A percentile compares a stretch with the other conserved stretches of the same genome.
phyloP scores from a whole-genome alignment of 2,329 filamentous ascomycete species.

The Clarireedia hainanense region DNA sequence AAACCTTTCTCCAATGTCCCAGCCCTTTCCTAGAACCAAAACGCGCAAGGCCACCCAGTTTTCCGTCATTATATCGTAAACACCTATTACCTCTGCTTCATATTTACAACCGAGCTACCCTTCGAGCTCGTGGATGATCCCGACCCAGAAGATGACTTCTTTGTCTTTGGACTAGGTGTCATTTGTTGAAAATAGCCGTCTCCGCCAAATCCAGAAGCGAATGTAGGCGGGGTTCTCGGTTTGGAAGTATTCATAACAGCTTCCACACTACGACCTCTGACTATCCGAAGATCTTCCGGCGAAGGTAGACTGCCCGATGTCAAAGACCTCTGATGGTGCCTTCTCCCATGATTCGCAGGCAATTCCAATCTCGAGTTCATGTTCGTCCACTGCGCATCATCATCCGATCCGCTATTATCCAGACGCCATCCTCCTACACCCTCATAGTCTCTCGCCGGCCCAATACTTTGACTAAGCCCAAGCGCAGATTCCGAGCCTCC shows the following conservation, averaged over 20 bases:
- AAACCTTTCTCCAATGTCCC: neutral
- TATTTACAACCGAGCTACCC: conserved; percentile 18
- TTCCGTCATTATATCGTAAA: conserved; percentile 8
- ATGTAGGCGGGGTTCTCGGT: conserved; percentile 39
- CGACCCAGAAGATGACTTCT: conserved; percentile 13
- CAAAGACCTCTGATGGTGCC: conserved; percentile 38
- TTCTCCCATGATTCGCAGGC: conserved; percentile 34
- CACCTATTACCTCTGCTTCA: conserved; percentile 19
- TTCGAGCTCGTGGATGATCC: conserved; percentile 22
- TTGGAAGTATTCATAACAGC: conserved; percentile 38
- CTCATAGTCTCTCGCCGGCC: conserved; percentile 49
- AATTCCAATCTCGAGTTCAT: conserved; percentile 46
- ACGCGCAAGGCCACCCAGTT: neutral
- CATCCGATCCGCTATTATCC: conserved; percentile 30
- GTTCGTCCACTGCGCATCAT: conserved; percentile 39
- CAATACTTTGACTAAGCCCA: conserved; percentile 40
- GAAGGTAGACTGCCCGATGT: conserved; percentile 21
- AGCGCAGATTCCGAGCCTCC: conserved; percentile 22
- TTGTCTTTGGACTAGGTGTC: conserved; percentile 14
- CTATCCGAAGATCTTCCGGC: conserved; percentile 12
- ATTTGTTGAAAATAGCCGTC: conserved; percentile 19
- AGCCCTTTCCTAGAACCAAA: neutral
- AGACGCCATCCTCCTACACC: conserved; percentile 52
- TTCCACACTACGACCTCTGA: conserved; percentile 27
- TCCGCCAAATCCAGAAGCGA: neutral